Evolutionary conservation across 257 asterid species (phyloP).

Genomic region (Penstemon davidsonii): DNA sequence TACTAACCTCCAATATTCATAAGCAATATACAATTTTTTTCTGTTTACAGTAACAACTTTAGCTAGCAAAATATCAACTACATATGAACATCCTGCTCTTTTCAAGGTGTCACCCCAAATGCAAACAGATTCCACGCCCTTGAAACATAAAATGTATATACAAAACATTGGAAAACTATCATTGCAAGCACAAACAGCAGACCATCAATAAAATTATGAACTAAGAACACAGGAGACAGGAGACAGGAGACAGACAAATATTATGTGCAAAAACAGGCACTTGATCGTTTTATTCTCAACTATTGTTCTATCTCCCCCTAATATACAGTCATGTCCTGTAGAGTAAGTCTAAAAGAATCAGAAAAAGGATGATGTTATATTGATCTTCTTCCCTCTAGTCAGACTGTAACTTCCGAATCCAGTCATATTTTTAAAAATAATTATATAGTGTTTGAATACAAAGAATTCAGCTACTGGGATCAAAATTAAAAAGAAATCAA

Average conservation of each 20-base stretch:
- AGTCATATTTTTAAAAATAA: too few relatives aligned
- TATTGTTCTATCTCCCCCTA: conserved; percentile 2
- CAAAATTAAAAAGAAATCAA: too few relatives aligned
- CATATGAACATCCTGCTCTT: neutral
- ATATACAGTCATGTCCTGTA: too few relatives aligned
- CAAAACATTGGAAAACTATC: neutral
- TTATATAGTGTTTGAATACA: too few relatives aligned
- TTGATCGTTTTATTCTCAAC: neutral
- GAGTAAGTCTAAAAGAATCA: too few relatives aligned
- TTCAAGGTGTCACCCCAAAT: neutral
- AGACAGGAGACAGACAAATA: neutral
- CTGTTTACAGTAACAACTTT: neutral
- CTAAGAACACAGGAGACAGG: neutral
- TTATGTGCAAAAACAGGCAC: neutral
- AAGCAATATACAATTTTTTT: neutral
- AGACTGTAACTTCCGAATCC: too few relatives aligned
- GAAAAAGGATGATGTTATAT: too few relatives aligned
- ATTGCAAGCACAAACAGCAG: neutral
- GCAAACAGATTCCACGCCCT: neutral
- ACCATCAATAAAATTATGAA: neutral
- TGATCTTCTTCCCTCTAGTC: too few relatives aligned
- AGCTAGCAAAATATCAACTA: neutral
- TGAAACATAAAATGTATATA: neutral
- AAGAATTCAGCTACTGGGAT: too few relatives aligned
- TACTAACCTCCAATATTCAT: neutral